Percentiles rank a stretch among this genome's conserved stretches.
Conservation (phyloP, 108 stramenopile species). For the Cyclotella distinguenda region DNA sequence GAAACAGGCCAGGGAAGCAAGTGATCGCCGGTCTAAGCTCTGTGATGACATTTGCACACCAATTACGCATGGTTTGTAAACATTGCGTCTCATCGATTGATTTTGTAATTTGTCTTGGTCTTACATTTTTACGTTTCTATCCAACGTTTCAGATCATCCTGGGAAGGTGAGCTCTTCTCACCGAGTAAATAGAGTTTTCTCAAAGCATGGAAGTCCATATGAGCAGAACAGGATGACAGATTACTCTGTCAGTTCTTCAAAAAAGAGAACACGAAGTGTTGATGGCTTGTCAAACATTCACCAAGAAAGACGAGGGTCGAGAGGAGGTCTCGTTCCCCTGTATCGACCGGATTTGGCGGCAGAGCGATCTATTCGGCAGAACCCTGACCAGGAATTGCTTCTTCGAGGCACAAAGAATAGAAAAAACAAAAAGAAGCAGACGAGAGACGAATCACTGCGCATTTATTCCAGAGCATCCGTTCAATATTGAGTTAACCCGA, state of each 20-base stretch:
- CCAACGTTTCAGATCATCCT: no score
- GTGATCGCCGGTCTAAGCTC: constrained; percentile 21
- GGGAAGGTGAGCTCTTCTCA: constrained; percentile 25
- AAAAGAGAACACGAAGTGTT: background rate
- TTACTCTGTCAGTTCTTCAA: background rate
- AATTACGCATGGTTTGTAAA: constrained; percentile 6
- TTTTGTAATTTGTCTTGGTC: no score
- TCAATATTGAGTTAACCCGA: background rate
- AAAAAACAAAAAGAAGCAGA: constrained; percentile 49
- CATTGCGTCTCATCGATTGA: no score
- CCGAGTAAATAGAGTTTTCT: constrained; percentile 23
- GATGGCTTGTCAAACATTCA: background rate
- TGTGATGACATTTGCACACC: constrained; percentile 15
- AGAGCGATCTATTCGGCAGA: constrained; percentile 18
- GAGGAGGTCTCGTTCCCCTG: constrained; percentile 21
- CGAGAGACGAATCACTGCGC: constrained; percentile 24
- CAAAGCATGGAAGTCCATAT: constrained; percentile 6
- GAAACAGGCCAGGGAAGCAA: constrained; percentile 33
- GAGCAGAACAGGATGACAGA: background rate
- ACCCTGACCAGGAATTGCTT: constrained; percentile 18
- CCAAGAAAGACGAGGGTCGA: constrained; percentile 14
- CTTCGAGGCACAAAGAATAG: constrained; percentile 37
- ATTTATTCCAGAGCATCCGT: constrained; percentile 12
- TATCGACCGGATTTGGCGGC: constrained; percentile 23
- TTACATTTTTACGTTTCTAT: no score